Evolutionary conservation across 73 alveolate genomes (phyloP), one percentile per base, ranked within the genome.

Genomic region (Stentor roeselii): DNA sequence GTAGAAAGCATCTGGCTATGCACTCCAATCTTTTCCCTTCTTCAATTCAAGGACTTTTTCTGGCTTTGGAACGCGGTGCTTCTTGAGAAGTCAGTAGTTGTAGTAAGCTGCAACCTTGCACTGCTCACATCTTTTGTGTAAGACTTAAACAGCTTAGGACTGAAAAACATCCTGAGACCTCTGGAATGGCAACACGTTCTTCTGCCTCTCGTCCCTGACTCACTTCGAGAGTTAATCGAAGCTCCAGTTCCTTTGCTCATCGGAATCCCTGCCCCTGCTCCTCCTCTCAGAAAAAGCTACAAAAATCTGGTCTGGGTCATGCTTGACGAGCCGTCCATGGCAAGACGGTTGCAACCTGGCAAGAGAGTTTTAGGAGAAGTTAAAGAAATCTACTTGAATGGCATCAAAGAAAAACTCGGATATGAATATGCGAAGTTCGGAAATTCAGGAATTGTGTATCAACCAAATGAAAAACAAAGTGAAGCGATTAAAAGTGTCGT

Each of bases 181-280:
- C 86, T 91, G 74, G 75, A 82, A 42, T 91, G 96, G 94, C 85
- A 86, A 27, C 94, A 91, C 59, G 89, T 89, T 21, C 59, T 76
- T 32, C 85, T 91, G 0, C 91, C 96, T 3, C 76, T 91, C 31
- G 82, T 91, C 42, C 96, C 96, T 0, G 88, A 86, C 35, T 59
- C 85, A 2, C 88, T 91, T 15, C 60, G 87, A 3, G 96, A 91
- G 31, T 60, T 89, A 3, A 41, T 91, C 15, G 92, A 86, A 36
- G 96, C 96, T 2, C 96, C 96, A 58, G 88, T 85, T 82, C 96
- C 96, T 3, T 36, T 89, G 30, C 36, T 91, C 2, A 74, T 84
- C 0, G 96, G 96, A 0, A 36, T 91, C 1, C 74, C 80, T 14
- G 80, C 80, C 1, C 80, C 80, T 0, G 80, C 80, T 1, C 80